Evolutionary conservation across 2,329 filamentous ascomycete genomes (phyloP).

Genomic region (Leptographium lundbergii): DNA sequence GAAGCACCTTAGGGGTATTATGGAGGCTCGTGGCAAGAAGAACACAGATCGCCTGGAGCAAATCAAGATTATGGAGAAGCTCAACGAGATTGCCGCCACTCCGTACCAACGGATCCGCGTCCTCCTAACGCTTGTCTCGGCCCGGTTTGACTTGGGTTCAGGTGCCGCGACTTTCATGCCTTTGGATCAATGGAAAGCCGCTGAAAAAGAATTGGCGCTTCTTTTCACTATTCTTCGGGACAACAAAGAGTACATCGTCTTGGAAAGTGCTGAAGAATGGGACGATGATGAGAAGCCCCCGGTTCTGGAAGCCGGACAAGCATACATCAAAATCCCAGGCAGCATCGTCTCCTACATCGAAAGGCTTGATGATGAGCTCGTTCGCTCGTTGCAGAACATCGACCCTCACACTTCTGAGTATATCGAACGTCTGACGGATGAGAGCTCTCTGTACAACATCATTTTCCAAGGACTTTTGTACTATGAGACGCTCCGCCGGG

Average conservation of each 20-base stretch:
- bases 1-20: conserved; percentile 85
- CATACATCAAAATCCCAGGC: conserved; percentile 80
- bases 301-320: conserved; percentile 56
- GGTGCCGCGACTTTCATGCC: conserved; percentile 73
- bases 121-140: conserved; percentile 80
- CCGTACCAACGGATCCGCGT: conserved; percentile 93
- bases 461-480: conserved; percentile 84
- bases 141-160: conserved; percentile 83
- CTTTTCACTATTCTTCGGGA: conserved; percentile 69
- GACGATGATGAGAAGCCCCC: conserved; percentile 96
- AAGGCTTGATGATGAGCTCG: conserved; percentile 92
- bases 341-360: conserved; percentile 92
- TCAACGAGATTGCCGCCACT: conserved; percentile 74
- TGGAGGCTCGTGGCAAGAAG: conserved; percentile 96
- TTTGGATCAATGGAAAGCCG: conserved; percentile 92
- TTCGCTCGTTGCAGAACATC: conserved; percentile 90
- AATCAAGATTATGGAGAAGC: conserved; percentile 95
- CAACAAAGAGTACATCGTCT: conserved; percentile 69
- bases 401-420: conserved; percentile 98
- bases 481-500: conserved; percentile 67
- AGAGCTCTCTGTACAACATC: conserved; percentile 80
- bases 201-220: conserved; percentile 70
- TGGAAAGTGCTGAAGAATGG: conserved; percentile 94
- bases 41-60: conserved; percentile 93
- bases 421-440: conserved; percentile 86